Evolutionary conservation across 495 filamentous ascomycete species (phyloP).

Genomic region (Penicillium argentinense): DNA sequence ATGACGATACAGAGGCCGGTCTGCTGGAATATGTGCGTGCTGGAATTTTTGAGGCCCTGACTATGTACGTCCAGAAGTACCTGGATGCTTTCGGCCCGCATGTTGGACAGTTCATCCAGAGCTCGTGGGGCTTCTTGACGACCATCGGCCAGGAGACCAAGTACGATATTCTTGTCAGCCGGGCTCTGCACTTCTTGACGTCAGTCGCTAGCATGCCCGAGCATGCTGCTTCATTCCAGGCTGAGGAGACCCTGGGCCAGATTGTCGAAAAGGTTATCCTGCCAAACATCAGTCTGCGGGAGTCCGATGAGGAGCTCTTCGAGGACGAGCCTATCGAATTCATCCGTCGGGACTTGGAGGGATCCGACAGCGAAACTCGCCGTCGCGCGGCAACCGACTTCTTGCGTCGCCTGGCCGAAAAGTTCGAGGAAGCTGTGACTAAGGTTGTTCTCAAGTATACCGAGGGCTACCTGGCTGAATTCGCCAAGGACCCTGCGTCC

Average conservation of each 20-base stretch:
- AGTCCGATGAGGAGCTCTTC: constrained; percentile 91
- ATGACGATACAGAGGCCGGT: constrained; percentile 84
- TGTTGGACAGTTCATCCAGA: constrained; percentile 78
- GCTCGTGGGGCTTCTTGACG: constrained; percentile 88
- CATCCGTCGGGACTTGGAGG: constrained; percentile 92
- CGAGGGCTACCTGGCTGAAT: constrained; percentile 69
- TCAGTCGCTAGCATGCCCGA: constrained; percentile 73
- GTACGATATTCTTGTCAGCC: constrained; percentile 94
- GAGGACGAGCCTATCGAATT: constrained; percentile 99
- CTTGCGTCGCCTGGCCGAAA: constrained; percentile 78
- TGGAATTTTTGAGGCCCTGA: constrained; percentile 85
- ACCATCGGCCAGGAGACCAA: constrained; percentile 82
- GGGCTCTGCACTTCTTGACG: constrained; percentile 89
- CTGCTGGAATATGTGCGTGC: constrained; percentile 82
- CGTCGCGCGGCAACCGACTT: constrained; percentile 93
- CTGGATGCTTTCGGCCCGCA: constrained; percentile 84
- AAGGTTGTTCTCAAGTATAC: constrained; percentile 79
- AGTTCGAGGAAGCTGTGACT: constrained; percentile 83
- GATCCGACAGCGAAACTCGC: constrained; percentile 91
- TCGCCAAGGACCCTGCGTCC: constrained; percentile 61
- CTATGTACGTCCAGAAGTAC: constrained; percentile 88
- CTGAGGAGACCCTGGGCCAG: constrained; percentile 68
- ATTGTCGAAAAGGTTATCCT: constrained; percentile 94
- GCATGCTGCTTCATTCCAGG: constrained; percentile 84
- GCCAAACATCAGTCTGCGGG: constrained; percentile 85